A percentile compares a stretch with the other conserved stretches of the same genome.
phyloP scores from a whole-genome alignment of 768 basidiomycete species.

The Agaricus subrufescens region DNA sequence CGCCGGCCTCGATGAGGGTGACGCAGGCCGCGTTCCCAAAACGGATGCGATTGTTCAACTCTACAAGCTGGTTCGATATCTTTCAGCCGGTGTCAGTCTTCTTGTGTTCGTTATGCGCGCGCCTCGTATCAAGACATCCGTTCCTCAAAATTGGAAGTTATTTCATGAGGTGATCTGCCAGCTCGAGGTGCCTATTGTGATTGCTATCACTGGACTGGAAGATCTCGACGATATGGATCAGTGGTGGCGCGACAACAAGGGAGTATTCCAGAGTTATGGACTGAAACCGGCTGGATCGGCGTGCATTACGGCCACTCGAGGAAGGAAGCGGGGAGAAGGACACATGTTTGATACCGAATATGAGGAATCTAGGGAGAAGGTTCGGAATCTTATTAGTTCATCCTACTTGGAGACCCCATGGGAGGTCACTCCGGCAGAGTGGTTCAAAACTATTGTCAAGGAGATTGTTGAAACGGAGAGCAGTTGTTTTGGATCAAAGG shows the following conservation, averaged over 20 bases:
- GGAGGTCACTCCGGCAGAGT: not conserved
- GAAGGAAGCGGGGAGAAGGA: conserved; percentile 15
- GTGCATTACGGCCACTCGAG: conserved; percentile 33
- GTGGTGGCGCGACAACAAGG: conserved; percentile 26
- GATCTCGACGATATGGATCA: conserved; percentile 21
- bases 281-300: conserved; percentile 27
- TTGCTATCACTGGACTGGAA: conserved; percentile 36
- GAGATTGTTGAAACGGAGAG: too few species aligned
- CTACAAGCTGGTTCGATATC: conserved; percentile 25
- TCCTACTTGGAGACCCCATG: not conserved
- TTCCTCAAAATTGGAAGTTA: conserved; percentile 33
- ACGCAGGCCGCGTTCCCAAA: conserved; percentile 15
- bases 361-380: conserved; percentile 7
- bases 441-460: not conserved
- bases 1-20: conserved; percentile 34
- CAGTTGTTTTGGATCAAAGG: too few species aligned
- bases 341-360: conserved; percentile 12
- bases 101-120: conserved; percentile 35
- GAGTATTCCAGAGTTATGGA: conserved; percentile 21
- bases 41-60: conserved; percentile 19
- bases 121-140: conserved; percentile 28
- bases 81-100: conserved; percentile 32
- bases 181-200: conserved; percentile 30
- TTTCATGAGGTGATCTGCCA: conserved; percentile 33
- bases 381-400: conserved; percentile 1